These are phyloP conservation scores for Cyamopsis tetragonoloba DNA, from an alignment of 306 rosid species.

Conservation along the genomic window DNA sequence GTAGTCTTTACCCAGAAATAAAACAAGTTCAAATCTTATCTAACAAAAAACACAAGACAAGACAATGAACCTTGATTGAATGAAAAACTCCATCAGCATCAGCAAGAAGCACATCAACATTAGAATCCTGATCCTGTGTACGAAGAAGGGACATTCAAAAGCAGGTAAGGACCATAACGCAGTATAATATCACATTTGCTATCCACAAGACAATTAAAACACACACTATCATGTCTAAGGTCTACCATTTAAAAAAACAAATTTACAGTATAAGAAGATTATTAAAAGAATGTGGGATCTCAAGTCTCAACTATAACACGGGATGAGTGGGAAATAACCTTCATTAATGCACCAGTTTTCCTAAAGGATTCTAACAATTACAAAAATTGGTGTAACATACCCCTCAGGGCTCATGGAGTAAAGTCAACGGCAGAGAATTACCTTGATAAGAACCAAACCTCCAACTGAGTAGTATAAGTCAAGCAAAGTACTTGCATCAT, in stretches of 20 bases:
- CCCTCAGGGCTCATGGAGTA: not conserved
- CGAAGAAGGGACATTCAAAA: conserved; percentile 11
- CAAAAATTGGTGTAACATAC: not conserved
- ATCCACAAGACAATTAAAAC: not conserved
- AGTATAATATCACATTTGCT: conserved; percentile 11
- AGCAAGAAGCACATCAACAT: conserved; percentile 56
- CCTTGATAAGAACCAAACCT: conserved; percentile 80
- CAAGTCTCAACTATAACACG: not conserved
- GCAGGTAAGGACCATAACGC: conserved; percentile 12
- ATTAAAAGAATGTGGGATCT: no score
- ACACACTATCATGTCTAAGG: no score
- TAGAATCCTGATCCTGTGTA: conserved; percentile 65
- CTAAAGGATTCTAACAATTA: not conserved
- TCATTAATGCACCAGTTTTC: not conserved
- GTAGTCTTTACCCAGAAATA: conserved; percentile 22
- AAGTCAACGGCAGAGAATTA: conserved; percentile 21
- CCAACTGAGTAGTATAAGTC: conserved; percentile 73
- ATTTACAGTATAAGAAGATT: no score
- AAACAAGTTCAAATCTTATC: conserved; percentile 16
- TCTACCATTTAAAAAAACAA: not conserved
- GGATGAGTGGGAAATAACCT: not conserved
- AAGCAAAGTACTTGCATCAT: conserved; percentile 64
- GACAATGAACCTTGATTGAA: conserved; percentile 76
- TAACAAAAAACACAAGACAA: not conserved
- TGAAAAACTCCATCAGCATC: conserved; percentile 75